Evolutionary conservation across 2,329 filamentous ascomycete species (phyloP), one percentile per base, ranked within the genome.

Genomic region (Cytospora schulzeri): DNA sequence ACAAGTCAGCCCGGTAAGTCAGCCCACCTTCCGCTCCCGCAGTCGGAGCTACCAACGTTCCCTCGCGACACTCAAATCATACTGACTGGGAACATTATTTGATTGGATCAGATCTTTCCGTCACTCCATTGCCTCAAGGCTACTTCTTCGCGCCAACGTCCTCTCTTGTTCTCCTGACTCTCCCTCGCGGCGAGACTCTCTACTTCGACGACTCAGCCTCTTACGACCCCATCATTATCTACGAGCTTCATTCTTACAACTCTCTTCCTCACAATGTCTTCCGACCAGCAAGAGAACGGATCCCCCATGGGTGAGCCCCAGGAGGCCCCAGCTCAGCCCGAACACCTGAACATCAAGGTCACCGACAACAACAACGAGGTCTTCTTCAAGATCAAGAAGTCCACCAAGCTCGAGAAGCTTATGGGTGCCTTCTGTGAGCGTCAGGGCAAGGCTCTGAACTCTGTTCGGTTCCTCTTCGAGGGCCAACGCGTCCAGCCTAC

Each of bases 311-410:
- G 76, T 51, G 76, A 76, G 68, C 76, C 76, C 62, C 72, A 70
- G 58, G 75, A 80, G 60, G 77, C 77, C 29, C 76, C 79, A 33
- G 73, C 79, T 60, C 80, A 82, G 63, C 81, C 81, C 33, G 94
- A 98, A 80, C 95, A 99, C 78, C 83, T 99, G 6, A 99, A 99
- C 81, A 98, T 99, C 81, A 99, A 99, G 78, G 95, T 99, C 17
- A 98, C 95, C 0, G 95, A 99, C 73, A 97, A 96, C 81, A 97
- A 97, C 82, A 99, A 99, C 77, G 95, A 99, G 76, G 94, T 99
- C 72, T 99, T 98, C 79, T 99, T 99, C 84, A 99, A 99, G 84
- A 99, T 99, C 82, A 99, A 99, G 89, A 88, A 93, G 45, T 93
- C 90, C 26, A 99, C 95, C 1, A 91, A 93, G 76, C 86, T 99